Base-by-base conservation (phyloP, 495 filamentous ascomycete genomes). In the Halenospora varia region DNA sequence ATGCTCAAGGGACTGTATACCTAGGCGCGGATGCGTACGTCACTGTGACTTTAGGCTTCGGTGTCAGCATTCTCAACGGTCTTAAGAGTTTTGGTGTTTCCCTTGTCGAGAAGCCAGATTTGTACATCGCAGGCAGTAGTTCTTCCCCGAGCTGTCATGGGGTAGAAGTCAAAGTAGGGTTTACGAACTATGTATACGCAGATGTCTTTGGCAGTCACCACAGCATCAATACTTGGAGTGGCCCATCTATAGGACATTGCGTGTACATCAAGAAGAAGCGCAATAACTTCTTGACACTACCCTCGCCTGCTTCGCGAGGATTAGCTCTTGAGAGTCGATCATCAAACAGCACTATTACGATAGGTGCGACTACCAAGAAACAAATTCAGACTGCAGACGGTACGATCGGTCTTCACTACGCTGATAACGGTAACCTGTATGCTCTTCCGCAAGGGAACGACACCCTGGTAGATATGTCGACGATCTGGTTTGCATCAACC, bases 391-490 rank as follows among this genome's bases (percentile, higher is more conserved):
- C 17, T 6, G 22, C 22, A 13, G 46, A 48, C 23, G 46, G 46
- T 18, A 6, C 17, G n/a, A 48, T 48, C 22, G 46, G 46, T 2
- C 3, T 48, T 2, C 46, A 48, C 13, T 48, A 48, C 46, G 22
- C 46, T 2, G 46, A 48, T 23, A 48, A 23, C 23, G 46, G 46
- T 3, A 48, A 48, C 13, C n/a, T 48, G 2, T 48, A 48, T 24
- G 46, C 17, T 19, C n/a, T 48, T 20, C 22, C 46, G 17, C n/a
- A 48, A 24, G 22, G 17, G 17, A 48, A 48, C 23, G 46, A 20
- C 13, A 48, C n/a, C 23, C n/a, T n/a, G n/a, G 46, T 48, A 13
- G 46, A 48, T 23, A 48, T 48, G 46, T 48, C 46, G 13, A 48
- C 46, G 3, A 24, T 48, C 46, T 19, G 11, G n/a, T 48, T 48